Conservation (phyloP, 2,329 filamentous ascomycete genomes). For the Ambrosiella beaveri region DNA sequence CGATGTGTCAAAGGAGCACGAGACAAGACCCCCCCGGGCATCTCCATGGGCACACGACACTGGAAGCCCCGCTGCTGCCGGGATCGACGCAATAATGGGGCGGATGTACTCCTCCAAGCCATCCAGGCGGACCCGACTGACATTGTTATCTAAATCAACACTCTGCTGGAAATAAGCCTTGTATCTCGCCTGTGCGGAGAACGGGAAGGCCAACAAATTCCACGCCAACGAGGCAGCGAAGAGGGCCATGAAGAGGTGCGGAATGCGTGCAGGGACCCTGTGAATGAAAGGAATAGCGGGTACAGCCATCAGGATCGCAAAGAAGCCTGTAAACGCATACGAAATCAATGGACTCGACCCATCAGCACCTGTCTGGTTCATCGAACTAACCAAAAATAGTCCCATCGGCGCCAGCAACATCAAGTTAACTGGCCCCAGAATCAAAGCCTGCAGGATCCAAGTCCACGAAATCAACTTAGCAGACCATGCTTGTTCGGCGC, state of each 20-base stretch:
- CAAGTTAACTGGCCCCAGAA: conserved; percentile 61
- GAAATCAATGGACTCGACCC: conserved; percentile 56
- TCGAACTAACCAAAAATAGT: conserved; percentile 52
- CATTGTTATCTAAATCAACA: conserved; percentile 57
- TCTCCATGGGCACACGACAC: conserved; percentile 33
- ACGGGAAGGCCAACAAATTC: conserved; percentile 76
- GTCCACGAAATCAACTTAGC: conserved; percentile 60
- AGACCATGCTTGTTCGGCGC: conserved; percentile 75
- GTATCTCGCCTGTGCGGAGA: conserved; percentile 59
- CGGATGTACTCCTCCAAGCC: conserved; percentile 52
- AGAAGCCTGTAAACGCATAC: conserved; percentile 50
- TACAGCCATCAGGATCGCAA: conserved; percentile 55
- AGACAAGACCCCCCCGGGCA: conserved; percentile 33
- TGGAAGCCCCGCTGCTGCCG: conserved; percentile 47
- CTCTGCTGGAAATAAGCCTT: conserved; percentile 79
- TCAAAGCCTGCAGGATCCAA: conserved; percentile 73
- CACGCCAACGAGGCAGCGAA: conserved; percentile 65
- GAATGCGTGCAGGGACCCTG: conserved; percentile 67
- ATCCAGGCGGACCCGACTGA: conserved; percentile 49
- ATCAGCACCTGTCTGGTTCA: conserved; percentile 70
- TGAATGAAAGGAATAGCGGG: conserved; percentile 76
- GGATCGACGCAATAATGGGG: conserved; percentile 49
- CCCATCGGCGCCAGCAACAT: conserved; percentile 62
- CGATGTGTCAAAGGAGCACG: conserved; percentile 50
- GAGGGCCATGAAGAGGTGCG: conserved; percentile 55